Evolutionary conservation across 73 alveolate genomes (phyloP).

Genomic region (Tetrahymena thermophila): DNA sequence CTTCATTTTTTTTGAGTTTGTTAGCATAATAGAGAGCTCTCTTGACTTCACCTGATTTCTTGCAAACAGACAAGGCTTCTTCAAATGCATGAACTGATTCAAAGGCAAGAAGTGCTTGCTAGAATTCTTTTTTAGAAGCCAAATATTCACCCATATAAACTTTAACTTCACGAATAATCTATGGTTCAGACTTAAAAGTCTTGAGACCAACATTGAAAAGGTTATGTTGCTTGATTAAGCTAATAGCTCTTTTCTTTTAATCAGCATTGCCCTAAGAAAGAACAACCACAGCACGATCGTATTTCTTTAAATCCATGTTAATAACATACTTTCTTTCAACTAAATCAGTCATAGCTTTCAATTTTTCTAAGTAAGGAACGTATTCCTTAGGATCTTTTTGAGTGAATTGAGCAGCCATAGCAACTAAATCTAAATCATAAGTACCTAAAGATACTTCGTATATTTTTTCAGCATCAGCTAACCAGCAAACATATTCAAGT

Average conservation of each 20-base stretch:
- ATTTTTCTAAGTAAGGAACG: constrained; percentile 68
- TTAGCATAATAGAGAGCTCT: constrained; percentile 1
- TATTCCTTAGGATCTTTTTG: constrained; percentile 98
- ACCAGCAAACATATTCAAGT: constrained; percentile 93
- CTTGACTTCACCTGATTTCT: constrained; percentile 17
- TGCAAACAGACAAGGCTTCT: constrained; percentile 13
- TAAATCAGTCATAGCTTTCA: constrained; percentile 11
- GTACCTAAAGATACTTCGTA: constrained; percentile 94
- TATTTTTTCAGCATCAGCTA: constrained; percentile 90
- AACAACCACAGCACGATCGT: constrained; percentile 25
- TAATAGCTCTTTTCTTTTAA: constrained; percentile 7
- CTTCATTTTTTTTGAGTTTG: background rate
- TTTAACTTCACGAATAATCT: constrained; percentile 5
- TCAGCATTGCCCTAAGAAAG: constrained; percentile 26
- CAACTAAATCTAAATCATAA: constrained; percentile 93
- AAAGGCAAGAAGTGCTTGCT: constrained; percentile 30
- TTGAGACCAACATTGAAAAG: constrained; percentile 29
- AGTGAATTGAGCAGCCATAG: constrained; percentile 88
- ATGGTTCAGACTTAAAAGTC: constrained; percentile 8
- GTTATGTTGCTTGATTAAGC: constrained; percentile 1
- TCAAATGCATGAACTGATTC: constrained; percentile 35
- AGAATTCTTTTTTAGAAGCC: constrained; percentile 7
- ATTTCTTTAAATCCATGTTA: constrained; percentile 27
- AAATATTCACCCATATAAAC: constrained; percentile 22
- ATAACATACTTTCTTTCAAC: constrained; percentile 20